These are phyloP conservation scores for Trichoderma asperellum DNA, from an alignment of 2,329 filamentous ascomycete genomes.

Conservation along the genomic window DNA sequence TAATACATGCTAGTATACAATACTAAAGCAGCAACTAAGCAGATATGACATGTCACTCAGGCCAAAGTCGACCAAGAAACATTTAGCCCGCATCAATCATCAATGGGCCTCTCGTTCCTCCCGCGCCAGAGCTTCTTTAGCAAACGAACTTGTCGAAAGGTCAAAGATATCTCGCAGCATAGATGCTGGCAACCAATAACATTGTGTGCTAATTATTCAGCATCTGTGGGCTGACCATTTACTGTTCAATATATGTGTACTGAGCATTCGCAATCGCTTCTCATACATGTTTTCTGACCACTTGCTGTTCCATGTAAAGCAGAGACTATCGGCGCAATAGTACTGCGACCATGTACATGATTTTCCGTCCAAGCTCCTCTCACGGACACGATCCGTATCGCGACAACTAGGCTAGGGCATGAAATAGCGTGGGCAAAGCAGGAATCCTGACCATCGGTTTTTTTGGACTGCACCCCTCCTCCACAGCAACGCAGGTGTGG, in stretches of 20 bases:
- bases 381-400: neutral
- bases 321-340: neutral
- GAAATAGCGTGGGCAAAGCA: constrained; percentile 1
- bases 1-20: neutral
- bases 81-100: neutral
- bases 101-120: neutral
- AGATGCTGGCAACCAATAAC: neutral
- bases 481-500: neutral
- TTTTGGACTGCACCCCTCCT: neutral
- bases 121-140: neutral
- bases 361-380: neutral
- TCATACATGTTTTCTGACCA: neutral
- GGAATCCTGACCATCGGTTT: neutral
- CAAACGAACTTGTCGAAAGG: neutral
- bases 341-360: neutral
- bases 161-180: neutral
- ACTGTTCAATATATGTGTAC: no score
- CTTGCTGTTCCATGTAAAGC: neutral
- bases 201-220: no score
- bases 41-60: constrained; percentile 6
- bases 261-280: no score
- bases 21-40: neutral
- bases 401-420: neutral
- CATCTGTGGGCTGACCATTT: no score
- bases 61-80: neutral